Base-by-base conservation (phyloP, 106 monocot genomes). In the Acorus calamus region DNA sequence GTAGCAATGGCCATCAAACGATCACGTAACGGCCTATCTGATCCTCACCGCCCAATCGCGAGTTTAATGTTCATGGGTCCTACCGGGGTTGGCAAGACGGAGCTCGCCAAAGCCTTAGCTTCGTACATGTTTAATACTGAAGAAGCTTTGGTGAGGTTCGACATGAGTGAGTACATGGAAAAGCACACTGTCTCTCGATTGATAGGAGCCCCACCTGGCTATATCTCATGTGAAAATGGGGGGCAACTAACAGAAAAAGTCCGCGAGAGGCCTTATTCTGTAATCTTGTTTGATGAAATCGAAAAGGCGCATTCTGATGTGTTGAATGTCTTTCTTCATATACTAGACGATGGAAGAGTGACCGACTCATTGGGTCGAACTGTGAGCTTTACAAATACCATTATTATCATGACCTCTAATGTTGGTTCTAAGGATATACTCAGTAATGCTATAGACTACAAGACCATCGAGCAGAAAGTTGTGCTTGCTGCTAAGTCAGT, bases 401-500 rank as follows among this genome's bases (percentile, higher is more conserved):
- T 59, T 42, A 43, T 59, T 42, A 59, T 59, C 4, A 59, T 59
- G 58, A 59, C 58, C 7, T 4, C 58, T 1, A 59, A 59, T 11
- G 11, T 42, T 5, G 58, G 58, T 10, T 99, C 98, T 5, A 83
- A 99, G 47, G 88, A 83, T 64, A 92, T 99, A 69, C 60, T 99
- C 28, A 88, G 89, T 14, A 73, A 63, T 11, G 87, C 76, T 51
- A 76, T 69, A 49, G 63, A 81, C 13, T 99, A 99, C 61, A 88
- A 99, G n/a, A 63, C 53, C 14, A 99, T 99, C 44, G 92, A 83
- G 68, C 57, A 76, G 44, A 78, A 88, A 70, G 92, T 99, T 48
- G 78, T 99, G 92, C 88, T 88, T 48, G 92, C 92, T 44, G 98
- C 98, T 14, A 83, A 85, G 42, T 79, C 83, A 6, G 66, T 92